Conservation (phyloP, 495 filamentous ascomycete species). For the Oidiodendron maius region DNA sequence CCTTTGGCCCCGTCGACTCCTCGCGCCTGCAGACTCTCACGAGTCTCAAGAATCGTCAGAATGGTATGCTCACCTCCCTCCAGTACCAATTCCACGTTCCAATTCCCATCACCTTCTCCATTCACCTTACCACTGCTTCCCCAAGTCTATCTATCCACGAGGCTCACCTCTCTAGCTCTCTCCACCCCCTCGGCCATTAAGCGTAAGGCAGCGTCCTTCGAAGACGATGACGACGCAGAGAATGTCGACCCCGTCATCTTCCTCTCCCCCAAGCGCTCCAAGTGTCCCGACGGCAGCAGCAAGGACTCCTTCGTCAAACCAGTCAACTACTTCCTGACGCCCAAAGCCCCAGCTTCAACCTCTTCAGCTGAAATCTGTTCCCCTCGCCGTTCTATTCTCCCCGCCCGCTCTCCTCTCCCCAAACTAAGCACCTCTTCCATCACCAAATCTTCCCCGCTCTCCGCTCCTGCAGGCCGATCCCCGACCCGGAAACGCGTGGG, state of each 20-base stretch:
- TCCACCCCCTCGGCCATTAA: slow-evolving; percentile 15
- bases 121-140: background rate
- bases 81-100: slow-evolving; percentile 1
- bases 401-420: slow-evolving; percentile 26
- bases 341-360: slow-evolving; percentile 17
- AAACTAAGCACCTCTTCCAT: slow-evolving; percentile 38
- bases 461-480: slow-evolving; percentile 57
- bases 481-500: slow-evolving; percentile 55
- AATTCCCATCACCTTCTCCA: background rate
- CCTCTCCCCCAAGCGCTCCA: slow-evolving; percentile 59
- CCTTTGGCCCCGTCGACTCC: slow-evolving; percentile 50
- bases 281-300: slow-evolving; percentile 42
- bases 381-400: slow-evolving; percentile 26
- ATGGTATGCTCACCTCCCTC: slow-evolving; percentile 49
- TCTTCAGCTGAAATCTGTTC: slow-evolving; percentile 23
- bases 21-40: slow-evolving; percentile 48
- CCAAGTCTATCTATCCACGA: slow-evolving; percentile 2
- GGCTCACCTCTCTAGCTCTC: slow-evolving; percentile 12
- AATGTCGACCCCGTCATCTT: slow-evolving; percentile 72
- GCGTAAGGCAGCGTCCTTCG: slow-evolving; percentile 15
- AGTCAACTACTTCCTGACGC: slow-evolving; percentile 31
- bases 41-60: slow-evolving; percentile 56
- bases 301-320: slow-evolving; percentile 23
- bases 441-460: slow-evolving; percentile 36
- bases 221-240: slow-evolving; percentile 54